Percentiles rank a stretch among this genome's conserved stretches.
These are phyloP conservation scores for Zygnema cylindricum DNA, from an alignment of 139 green algal species.

Conservation along the genomic window DNA sequence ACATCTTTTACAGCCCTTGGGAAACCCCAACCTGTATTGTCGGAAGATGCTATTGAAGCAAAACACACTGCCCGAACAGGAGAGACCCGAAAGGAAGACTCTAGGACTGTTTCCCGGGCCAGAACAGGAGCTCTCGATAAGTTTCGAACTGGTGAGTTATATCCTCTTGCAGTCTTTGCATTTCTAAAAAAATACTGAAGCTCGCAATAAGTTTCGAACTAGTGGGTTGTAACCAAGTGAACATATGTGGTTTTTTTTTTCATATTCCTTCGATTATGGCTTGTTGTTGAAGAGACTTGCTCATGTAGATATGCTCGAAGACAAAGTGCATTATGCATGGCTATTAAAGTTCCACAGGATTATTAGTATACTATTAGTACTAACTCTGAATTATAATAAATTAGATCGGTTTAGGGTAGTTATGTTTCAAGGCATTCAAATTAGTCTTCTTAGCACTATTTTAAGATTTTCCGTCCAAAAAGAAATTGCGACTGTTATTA, in stretches of 20 bases:
- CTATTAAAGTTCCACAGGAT: too few relatives aligned
- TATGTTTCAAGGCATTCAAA: too few relatives aligned
- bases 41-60: conserved; percentile 29
- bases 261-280: not conserved
- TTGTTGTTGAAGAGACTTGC: too few relatives aligned
- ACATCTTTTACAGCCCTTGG: conserved; percentile 38
- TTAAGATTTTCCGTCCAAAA: too few relatives aligned
- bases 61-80: conserved; percentile 41
- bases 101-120: not conserved
- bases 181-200: too few relatives aligned
- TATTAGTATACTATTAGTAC: too few relatives aligned
- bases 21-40: conserved; percentile 36
- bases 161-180: not conserved
- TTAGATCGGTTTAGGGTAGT: too few relatives aligned
- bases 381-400: too few relatives aligned
- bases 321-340: too few relatives aligned
- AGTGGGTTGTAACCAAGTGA: not conserved
- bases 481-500: too few relatives aligned
- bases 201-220: not conserved
- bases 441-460: too few relatives aligned
- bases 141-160: not conserved
- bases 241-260: not conserved
- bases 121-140: not conserved
- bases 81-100: conserved; percentile 5
- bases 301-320: too few relatives aligned